Percentiles rank a stretch among this genome's conserved stretches.
Conservation (phyloP, 306 rosid genomes). For the Styphnolobium japonicum region DNA sequence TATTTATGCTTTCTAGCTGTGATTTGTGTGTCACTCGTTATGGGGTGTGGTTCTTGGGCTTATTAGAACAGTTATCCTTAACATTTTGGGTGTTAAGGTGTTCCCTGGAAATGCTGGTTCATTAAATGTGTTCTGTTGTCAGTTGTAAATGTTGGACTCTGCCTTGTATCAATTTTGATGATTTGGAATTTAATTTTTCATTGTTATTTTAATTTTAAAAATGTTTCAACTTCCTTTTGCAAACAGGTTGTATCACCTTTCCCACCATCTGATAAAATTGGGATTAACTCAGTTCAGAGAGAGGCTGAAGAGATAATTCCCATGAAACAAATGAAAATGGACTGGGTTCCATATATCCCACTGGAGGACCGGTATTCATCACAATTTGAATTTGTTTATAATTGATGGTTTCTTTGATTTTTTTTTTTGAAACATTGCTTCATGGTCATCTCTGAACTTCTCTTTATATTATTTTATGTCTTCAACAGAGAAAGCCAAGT, state of each 20-base stretch:
- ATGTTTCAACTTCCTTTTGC: background rate
- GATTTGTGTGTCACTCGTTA: background rate
- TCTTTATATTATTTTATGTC: conserved; percentile 15
- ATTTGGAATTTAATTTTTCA: background rate
- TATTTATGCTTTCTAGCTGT: background rate
- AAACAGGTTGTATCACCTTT: conserved; percentile 74
- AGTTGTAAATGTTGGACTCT: background rate
- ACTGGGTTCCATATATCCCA: conserved; percentile 93
- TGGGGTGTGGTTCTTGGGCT: background rate
- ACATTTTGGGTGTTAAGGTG: background rate
- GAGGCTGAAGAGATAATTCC: conserved; percentile 88
- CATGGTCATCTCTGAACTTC: conserved; percentile 1
- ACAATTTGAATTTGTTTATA: background rate
- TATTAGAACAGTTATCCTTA: background rate
- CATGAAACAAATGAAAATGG: conserved; percentile 98
- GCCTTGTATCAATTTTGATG: background rate
- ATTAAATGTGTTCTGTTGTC: background rate
- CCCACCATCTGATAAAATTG: conserved; percentile 90
- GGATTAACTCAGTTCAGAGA: conserved; percentile 88
- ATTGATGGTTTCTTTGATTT: background rate
- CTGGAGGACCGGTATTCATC: conserved; percentile 48
- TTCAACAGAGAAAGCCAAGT: conserved; percentile 68
- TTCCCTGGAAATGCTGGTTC: background rate
- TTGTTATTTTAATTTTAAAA: background rate
- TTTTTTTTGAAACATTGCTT: background rate